Conservation (phyloP, 164 flowering plant species). For the Sedum album region DNA sequence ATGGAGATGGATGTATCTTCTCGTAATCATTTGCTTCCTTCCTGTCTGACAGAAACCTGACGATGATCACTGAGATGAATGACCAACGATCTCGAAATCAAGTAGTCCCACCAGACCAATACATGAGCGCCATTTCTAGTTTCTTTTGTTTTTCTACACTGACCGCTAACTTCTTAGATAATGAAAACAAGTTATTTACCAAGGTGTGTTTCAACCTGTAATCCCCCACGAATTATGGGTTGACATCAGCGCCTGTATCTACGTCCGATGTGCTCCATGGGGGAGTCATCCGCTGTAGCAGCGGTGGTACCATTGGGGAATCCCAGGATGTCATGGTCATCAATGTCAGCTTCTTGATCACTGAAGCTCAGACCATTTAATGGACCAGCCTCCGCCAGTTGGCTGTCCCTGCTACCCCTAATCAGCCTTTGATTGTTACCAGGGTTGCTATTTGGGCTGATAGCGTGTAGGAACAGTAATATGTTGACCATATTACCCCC, state of each 20-base stretch:
- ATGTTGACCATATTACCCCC: neutral
- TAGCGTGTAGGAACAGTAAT: neutral
- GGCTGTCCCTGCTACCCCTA: neutral
- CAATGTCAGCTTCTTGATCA: conserved; percentile 1
- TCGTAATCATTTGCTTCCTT: neutral
- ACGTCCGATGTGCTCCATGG: neutral
- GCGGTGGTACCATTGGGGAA: neutral
- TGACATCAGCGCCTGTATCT: neutral
- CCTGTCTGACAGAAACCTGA: neutral
- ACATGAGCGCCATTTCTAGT: neutral
- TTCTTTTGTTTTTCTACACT: neutral
- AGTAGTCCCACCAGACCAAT: neutral
- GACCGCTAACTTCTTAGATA: neutral
- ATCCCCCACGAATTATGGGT: neutral
- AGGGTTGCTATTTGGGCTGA: neutral
- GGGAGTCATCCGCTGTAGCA: neutral
- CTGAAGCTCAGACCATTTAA: neutral
- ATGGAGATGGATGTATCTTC: neutral
- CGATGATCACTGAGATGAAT: neutral
- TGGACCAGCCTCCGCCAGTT: neutral
- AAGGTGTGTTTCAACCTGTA: neutral
- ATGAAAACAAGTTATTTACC: neutral
- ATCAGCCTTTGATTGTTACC: neutral
- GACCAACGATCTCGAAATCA: neutral
- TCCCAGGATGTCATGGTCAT: neutral